Evolutionary conservation across 1,139 yeast species (phyloP).

Genomic region (Magnusiomyces fungicola): DNA sequence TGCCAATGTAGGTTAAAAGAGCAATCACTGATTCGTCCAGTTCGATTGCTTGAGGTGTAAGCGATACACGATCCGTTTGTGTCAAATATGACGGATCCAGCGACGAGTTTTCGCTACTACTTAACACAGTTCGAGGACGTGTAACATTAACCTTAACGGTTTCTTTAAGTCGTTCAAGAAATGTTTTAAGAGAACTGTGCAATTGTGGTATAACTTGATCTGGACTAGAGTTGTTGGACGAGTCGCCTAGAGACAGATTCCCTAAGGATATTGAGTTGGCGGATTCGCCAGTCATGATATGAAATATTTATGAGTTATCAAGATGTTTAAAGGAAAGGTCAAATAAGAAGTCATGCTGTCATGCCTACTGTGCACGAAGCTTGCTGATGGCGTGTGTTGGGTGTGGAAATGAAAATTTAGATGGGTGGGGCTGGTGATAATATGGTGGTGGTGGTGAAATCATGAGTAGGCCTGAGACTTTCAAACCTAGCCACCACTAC

Average conservation of each 20-base stretch:
- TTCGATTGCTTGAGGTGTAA: not conserved
- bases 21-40: slow-evolving; percentile 17
- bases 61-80: not conserved
- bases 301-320: not conserved
- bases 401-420: not conserved
- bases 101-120: not conserved
- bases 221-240: not conserved
- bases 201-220: slow-evolving; percentile 3
- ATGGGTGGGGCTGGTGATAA: not conserved
- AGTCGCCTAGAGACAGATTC: not conserved
- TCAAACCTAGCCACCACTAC: too few relatives aligned
- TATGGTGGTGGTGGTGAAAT: too few relatives aligned
- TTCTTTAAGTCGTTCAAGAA: not conserved
- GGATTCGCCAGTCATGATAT: not conserved
- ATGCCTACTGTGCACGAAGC: not conserved
- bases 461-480: too few relatives aligned
- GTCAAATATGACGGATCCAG: too few relatives aligned
- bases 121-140: not conserved
- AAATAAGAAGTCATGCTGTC: slow-evolving; percentile 4
- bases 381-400: not conserved
- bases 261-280: not conserved
- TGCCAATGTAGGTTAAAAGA: slow-evolving; percentile 16
- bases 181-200: slow-evolving; percentile 5
- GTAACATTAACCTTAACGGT: not conserved
- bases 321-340: not conserved